Percentiles rank a stretch among this genome's conserved stretches.
Evolutionary conservation across 2,329 filamentous ascomycete genomes (phyloP).

Genomic region (Beauveria pseudobassiana): DNA sequence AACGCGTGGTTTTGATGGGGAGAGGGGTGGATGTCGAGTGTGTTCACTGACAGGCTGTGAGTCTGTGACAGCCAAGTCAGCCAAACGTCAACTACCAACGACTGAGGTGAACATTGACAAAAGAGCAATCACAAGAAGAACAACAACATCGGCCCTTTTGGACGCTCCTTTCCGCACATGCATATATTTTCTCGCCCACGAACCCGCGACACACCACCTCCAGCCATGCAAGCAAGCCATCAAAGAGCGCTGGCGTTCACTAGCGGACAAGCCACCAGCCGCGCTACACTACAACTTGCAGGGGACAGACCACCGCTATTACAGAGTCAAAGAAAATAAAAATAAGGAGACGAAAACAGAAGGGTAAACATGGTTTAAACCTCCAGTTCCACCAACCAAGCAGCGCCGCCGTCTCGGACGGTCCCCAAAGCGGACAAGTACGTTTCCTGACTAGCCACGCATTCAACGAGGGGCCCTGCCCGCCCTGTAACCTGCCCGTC

Average conservation of each 20-base stretch:
- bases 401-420: conserved; percentile 4
- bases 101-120: background rate
- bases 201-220: background rate
- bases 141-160: background rate
- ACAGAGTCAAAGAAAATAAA: too few relatives aligned
- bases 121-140: background rate
- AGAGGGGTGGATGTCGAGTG: too few relatives aligned
- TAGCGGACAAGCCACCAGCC: background rate
- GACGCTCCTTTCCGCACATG: background rate
- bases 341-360: too few relatives aligned
- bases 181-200: background rate
- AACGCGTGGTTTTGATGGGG: too few relatives aligned
- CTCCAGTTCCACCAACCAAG: background rate
- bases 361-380: too few relatives aligned
- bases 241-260: background rate
- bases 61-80: too few relatives aligned
- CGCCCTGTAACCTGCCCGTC: background rate
- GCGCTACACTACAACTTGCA: background rate
- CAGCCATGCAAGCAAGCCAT: background rate
- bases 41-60: too few relatives aligned
- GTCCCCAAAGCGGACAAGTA: background rate
- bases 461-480: background rate
- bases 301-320: too few relatives aligned
- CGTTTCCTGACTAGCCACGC: background rate
- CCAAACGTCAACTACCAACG: too few relatives aligned